Base-by-base conservation (phyloP, 805 yeast genomes). In the Candida taoyuanica region DNA sequence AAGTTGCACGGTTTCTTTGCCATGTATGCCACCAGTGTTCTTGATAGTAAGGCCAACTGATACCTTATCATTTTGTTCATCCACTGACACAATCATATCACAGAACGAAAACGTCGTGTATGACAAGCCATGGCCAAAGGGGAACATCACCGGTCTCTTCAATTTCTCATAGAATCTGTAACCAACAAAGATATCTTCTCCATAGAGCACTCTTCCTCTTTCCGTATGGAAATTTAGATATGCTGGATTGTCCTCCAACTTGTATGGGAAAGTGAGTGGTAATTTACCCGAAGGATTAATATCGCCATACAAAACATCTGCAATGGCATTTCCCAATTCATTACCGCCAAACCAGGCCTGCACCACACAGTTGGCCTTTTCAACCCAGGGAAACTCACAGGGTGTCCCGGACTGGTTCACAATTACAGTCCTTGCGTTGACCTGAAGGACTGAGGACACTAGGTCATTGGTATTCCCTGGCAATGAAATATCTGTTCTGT, bases 151-250 rank as follows among this genome's bases (percentile, higher is more conserved):
- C 15, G 64, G 64, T 29, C 56, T 60, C 42, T 70, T 65, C 26
- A 62, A 53, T 55, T 71, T 72, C 49, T 79, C 84, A 57, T 74
- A 80, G 60, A 60, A 75, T 42, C 76, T 63, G 63, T 79, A 78
- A 13, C 85, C 85, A 37, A 78, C 73, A 52, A 66, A 78, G 33
- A 79, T 72, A 50, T 77, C 83, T 53, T 80, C 86, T 41, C 85
- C 83, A 47, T 79, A 80, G 39, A 71, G 51, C 20, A 69, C 74
- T 36, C 70, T 59, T 31, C 83, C 82, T 49, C 67, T 65, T 48
- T 70, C 71, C 7, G 78, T 63, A 21, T 61, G 60, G 61, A 63
- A 75, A 58, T 70, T 74, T 48, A 74, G 56, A 56, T 55, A 77
- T 0, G 81, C 68, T n/a, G 84, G 83, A 44, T 71, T 75, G 55